phyloP scores from a whole-genome alignment of 1,284 basidiomycete genomes.

The Ceratobasidium sp. region DNA sequence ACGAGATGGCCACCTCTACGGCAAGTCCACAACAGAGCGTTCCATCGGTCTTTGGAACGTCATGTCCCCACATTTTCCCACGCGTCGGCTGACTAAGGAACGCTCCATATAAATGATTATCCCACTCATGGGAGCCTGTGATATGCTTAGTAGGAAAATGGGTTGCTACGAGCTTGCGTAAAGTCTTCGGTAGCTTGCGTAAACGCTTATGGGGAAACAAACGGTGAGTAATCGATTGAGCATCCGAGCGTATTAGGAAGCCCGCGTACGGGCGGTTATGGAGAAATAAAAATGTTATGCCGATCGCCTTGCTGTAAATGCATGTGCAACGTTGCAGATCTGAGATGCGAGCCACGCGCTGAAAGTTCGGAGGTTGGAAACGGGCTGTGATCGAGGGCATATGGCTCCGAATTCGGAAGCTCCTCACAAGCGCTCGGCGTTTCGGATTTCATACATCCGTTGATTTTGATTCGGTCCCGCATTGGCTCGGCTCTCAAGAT shows the following conservation, averaged over 20 bases:
- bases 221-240: background rate
- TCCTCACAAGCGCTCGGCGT: conserved; percentile 16
- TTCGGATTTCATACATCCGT: conserved; percentile 21
- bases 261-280: background rate
- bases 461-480: background rate
- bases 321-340: too few species aligned
- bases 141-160: too few species aligned
- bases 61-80: conserved; percentile 23
- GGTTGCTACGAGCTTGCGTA: too few species aligned
- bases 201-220: too few species aligned
- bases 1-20: conserved; percentile 11
- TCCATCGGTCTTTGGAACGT: conserved; percentile 16
- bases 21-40: conserved; percentile 18
- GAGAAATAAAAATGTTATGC: background rate
- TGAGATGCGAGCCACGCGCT: too few species aligned
- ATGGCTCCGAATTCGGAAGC: background rate
- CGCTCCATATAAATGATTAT: too few species aligned
- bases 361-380: background rate
- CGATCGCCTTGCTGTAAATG: too few species aligned
- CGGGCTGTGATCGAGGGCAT: background rate
- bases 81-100: conserved; percentile 25
- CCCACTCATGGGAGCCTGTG: too few species aligned
- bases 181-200: too few species aligned
- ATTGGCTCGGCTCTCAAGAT: background rate
- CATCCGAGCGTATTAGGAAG: background rate